Evolutionary conservation across 2,329 filamentous ascomycete species (phyloP).

Genomic region (Neopestalotiopsis sp.): DNA sequence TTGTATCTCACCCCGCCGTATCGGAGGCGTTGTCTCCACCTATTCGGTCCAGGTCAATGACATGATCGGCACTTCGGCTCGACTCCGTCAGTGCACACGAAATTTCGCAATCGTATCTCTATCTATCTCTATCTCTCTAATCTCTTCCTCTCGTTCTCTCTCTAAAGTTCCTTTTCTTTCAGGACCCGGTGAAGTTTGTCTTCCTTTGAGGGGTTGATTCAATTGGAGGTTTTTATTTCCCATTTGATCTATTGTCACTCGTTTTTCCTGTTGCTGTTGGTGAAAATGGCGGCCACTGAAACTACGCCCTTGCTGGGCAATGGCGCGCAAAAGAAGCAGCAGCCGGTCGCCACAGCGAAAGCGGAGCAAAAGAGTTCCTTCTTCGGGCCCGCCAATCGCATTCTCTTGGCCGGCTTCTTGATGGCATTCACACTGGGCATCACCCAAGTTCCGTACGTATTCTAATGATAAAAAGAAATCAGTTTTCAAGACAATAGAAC

Average conservation of each 20-base stretch:
- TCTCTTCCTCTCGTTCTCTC: background rate
- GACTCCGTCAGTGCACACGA: background rate
- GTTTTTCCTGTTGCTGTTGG: background rate
- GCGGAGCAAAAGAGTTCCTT: background rate
- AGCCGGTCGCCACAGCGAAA: background rate
- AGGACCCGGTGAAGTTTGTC: background rate
- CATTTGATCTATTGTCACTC: background rate
- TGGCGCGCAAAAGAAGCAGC: conserved; percentile 7
- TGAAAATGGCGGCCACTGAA: conserved; percentile 26
- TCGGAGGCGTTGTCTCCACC: background rate
- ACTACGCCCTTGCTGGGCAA: conserved; percentile 20
- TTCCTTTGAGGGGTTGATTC: background rate
- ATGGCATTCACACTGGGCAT: conserved; percentile 18
- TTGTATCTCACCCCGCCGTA: background rate
- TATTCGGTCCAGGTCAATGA: background rate
- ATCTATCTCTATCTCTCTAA: background rate
- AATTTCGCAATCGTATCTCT: conserved; percentile 3
- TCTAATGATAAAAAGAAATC: background rate
- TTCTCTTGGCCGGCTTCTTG: conserved; percentile 15
- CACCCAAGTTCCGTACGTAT: conserved; percentile 17
- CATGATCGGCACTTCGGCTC: background rate
- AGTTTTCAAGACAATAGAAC: no score
- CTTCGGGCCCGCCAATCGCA: conserved; percentile 14
- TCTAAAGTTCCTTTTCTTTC: background rate
- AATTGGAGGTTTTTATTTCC: background rate